Conservation (phyloP, 805 yeast species). For the Barnettozyma pratensis region DNA sequence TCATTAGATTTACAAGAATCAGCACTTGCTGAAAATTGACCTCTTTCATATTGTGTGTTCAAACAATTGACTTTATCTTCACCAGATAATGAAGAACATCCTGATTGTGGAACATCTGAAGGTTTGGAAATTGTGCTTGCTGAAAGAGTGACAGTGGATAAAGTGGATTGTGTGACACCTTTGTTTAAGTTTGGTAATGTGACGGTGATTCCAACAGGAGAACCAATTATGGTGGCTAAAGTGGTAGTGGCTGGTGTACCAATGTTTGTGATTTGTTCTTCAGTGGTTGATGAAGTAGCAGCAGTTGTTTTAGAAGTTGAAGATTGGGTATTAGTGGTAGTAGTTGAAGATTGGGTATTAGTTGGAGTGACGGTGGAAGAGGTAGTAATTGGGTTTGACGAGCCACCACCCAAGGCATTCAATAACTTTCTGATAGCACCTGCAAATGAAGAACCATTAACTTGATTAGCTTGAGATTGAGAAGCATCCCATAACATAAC, state of each 20-base stretch:
- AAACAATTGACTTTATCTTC: conserved; percentile 37
- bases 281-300: conserved; percentile 8
- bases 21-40: conserved; percentile 38
- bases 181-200: background rate
- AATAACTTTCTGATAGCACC: conserved; percentile 39
- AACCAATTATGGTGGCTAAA: background rate
- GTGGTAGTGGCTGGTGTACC: background rate
- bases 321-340: conserved; percentile 10
- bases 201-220: conserved; percentile 2
- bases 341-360: conserved; percentile 2
- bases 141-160: conserved; percentile 10
- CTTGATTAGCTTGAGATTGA: conserved; percentile 48
- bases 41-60: conserved; percentile 39
- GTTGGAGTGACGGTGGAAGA: conserved; percentile 4
- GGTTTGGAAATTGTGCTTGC: conserved; percentile 5
- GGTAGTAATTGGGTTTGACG: conserved; percentile 12
- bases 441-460: conserved; percentile 40
- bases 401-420: conserved; percentile 18
- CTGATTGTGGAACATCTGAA: conserved; percentile 12
- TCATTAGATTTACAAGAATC: conserved; percentile 43
- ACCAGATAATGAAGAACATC: conserved; percentile 35
- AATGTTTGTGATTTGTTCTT: background rate
- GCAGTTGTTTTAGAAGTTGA: conserved; percentile 3
- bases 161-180: conserved; percentile 7
- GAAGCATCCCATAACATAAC: conserved; percentile 91